Base-by-base conservation (phyloP, 1,284 basidiomycete genomes). In the Naganishia sp. region DNA sequence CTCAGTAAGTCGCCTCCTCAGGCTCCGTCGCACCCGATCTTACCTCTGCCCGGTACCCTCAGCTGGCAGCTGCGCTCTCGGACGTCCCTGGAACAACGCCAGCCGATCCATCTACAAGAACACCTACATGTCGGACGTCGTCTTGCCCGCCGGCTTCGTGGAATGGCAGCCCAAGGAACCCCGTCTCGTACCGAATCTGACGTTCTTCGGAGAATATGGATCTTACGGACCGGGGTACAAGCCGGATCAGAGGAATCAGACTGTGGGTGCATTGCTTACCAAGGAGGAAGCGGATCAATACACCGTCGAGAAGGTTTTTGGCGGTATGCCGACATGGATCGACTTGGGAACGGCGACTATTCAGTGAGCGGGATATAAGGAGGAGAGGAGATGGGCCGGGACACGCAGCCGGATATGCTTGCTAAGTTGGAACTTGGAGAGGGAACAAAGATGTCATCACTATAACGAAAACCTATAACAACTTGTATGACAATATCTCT, bases 11-110 rank as follows among this genome's bases (percentile, higher is more conserved):
- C 17, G 25, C n/a, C 9, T 46, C 21, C 18, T 17, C 3, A 2
- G 18, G 7, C 47, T 23, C 6, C 17, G 31, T 1, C 17, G 6
- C 9, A 3, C 15, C 32, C 23, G 6, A 4, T 21, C 58, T 39
- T 3, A 17, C 35, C n/a, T 21, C 21, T 42, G 23, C 32, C 13
- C 42, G 66, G 63, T 55, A 21, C 41, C 35, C 7, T 13, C 35
- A 39, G 35, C 35, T 39, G 35, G 51, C 25, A 42, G 35, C 7
- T 53, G 49, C 25, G 65, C 71, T 15, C 67, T 72, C 25, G 71
- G 71, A 28, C 66, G 71, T 43, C 71, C 71, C 6, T 72, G 71
- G 71, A 69, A 70, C 63, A 72, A 72, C 53, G 63, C 63, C 21
- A 65, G 54, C 15, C 45, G 66, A 5, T 65, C 67, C 2, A 66